Conservation (phyloP, 441 rosid genomes). For the Populus hybrid region DNA sequence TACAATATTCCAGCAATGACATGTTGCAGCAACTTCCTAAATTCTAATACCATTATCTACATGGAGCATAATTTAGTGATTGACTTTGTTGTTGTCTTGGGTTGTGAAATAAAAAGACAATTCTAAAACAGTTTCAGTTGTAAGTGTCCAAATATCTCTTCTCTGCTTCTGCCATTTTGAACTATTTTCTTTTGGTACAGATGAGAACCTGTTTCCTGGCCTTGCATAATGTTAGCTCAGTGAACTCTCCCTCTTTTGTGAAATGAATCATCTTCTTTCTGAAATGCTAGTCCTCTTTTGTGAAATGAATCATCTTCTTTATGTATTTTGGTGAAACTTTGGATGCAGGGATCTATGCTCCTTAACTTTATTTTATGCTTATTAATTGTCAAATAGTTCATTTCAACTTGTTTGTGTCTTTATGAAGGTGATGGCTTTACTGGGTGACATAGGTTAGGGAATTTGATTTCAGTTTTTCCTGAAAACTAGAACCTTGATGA, state of each 20-base stretch:
- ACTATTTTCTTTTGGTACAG: not conserved
- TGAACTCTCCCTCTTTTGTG: not conserved
- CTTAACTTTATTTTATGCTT: not conserved
- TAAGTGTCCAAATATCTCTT: not conserved
- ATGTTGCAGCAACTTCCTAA: not conserved
- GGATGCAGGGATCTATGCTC: not conserved
- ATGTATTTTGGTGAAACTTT: not conserved
- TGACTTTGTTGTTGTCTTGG: not conserved
- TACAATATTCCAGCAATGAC: not conserved
- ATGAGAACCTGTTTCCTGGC: not conserved
- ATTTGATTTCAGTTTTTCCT: not conserved
- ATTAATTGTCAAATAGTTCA: not conserved
- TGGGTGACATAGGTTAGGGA: not conserved
- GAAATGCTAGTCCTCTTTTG: not conserved
- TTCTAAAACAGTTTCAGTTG: not conserved
- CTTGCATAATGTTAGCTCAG: not conserved
- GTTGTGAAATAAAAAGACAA: not conserved
- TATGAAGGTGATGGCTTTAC: not conserved
- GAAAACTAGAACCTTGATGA: not conserved
- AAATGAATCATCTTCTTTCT: not conserved
- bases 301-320: not conserved
- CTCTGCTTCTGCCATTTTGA: not conserved
- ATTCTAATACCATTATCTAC: not conserved
- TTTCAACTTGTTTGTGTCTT: not conserved
- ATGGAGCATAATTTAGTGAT: not conserved